These are phyloP conservation scores for Chenopodium berlandieri DNA, from an alignment of 148 eudicot species.

Conservation along the genomic window DNA sequence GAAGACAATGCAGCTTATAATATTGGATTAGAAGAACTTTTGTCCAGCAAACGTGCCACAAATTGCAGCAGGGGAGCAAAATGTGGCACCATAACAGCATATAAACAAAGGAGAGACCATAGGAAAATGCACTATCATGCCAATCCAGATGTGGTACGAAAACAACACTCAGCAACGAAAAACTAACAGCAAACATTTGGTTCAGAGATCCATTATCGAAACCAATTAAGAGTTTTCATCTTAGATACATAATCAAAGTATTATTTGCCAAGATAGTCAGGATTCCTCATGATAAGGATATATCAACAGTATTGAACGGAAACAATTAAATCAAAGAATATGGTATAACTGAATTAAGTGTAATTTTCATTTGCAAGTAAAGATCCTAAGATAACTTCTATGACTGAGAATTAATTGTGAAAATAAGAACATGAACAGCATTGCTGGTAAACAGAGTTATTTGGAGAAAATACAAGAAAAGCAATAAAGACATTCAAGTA, in stretches of 20 bases:
- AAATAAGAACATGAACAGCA: slow-evolving; percentile 17
- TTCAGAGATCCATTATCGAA: not conserved
- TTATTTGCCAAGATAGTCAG: not conserved
- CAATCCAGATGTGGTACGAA: not conserved
- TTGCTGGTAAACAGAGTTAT: slow-evolving; percentile 9
- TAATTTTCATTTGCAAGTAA: slow-evolving; percentile 25
- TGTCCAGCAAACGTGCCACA: not conserved
- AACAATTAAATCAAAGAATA: not conserved
- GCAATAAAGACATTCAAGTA: slow-evolving; percentile 11
- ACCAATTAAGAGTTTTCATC: not conserved
- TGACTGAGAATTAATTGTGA: slow-evolving; percentile 14
- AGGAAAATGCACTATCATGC: not conserved
- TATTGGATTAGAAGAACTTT: not conserved
- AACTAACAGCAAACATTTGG: not conserved
- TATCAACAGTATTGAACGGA: no score
- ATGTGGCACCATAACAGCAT: not conserved
- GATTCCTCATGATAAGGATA: no score
- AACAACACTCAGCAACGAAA: not conserved
- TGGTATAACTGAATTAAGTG: not conserved
- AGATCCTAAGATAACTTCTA: slow-evolving; percentile 4
- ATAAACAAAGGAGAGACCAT: not conserved
- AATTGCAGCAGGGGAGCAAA: not conserved
- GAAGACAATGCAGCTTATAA: not conserved
- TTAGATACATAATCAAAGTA: not conserved
- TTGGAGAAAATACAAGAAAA: slow-evolving; percentile 3